A percentile compares a stretch with the other conserved stretches of the same genome.
These are phyloP conservation scores for Naganishia sp. DNA, from an alignment of 1,284 basidiomycete genomes.

Conservation along the genomic window DNA sequence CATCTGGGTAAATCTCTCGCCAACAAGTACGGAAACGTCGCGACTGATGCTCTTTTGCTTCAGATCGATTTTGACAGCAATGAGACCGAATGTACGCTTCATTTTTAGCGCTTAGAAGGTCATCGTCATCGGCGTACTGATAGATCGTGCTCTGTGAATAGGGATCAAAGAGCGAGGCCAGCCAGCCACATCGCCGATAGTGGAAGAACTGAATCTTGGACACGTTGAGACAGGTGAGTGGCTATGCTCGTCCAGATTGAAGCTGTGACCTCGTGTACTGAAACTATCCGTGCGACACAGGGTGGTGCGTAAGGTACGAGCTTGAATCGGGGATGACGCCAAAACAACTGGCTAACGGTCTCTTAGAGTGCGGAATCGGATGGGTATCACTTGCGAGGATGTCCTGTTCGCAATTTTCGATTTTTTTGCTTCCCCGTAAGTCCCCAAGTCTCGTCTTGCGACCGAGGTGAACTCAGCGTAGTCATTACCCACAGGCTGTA, in stretches of 20 bases:
- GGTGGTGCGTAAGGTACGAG: conserved; percentile 40
- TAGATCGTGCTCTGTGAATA: not conserved
- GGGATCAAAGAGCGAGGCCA: conserved; percentile 53
- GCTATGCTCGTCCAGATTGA: too few species aligned
- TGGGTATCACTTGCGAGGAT: conserved; percentile 45
- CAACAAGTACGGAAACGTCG: not conserved
- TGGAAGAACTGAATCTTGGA: conserved; percentile 50
- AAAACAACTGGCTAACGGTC: not conserved
- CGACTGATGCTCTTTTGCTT: not conserved
- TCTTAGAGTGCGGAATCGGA: conserved; percentile 47
- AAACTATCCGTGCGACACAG: conserved; percentile 34
- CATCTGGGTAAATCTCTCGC: conserved; percentile 39
- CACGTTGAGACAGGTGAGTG: conserved; percentile 46
- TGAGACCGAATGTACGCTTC: conserved; percentile 33
- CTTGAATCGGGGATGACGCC: not conserved
- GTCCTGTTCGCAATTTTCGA: conserved; percentile 52
- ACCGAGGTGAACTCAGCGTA: not conserved
- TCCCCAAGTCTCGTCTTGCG: not conserved
- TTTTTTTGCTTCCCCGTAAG: conserved; percentile 50
- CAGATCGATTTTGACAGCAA: conserved; percentile 33
- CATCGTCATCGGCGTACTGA: too few species aligned
- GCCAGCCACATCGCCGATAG: conserved; percentile 51
- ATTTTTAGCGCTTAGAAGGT: not conserved
- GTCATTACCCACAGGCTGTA: conserved; percentile 33
- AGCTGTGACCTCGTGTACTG: not conserved